Evolutionary conservation across 2,329 filamentous ascomycete species (phyloP), one percentile per base, ranked within the genome.

Genomic region (Orbilia oligospora): DNA sequence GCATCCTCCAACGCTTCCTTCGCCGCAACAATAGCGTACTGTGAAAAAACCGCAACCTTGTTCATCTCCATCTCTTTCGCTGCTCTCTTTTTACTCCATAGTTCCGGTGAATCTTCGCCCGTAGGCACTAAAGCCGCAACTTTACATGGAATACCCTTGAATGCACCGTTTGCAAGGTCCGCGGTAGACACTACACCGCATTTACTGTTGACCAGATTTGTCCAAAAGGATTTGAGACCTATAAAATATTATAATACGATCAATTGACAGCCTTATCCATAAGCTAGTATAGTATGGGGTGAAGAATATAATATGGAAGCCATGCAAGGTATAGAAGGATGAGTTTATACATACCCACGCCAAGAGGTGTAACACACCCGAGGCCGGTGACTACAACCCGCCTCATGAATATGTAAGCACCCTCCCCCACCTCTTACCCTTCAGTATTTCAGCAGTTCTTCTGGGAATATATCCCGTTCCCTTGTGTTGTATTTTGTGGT

Each of bases 21-120:
- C 0, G 93, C 89, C 1, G 94, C 93, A 12, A 92, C 93, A 83
- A 97, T 88, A 14, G 94, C 95, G 86, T 97, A 98, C 84, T 98
- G 94, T 3, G 94, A 89, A 83, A 98, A 98, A 24, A 87, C 88
- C n/a, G 96, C 94, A 90, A 97, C 97, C 83, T 93, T 92, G 3
- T 94, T 89, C 82, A 89, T 86, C 80, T 91, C 89, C 88, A 79
- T 46, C 20, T 65, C 27, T 48, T 67, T 86, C 83, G 71, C 85
- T 83, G 71, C 83, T 83, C 4, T 84, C 83, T 53, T 82, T 58
- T 58, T 61, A 80, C 48, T 14, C 61, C 44, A 56, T 16, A 41
- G 61, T 18, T 46, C 61, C n/a, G 63, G 41, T 22, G 41, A 22
- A 5, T 44, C 65, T 22, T 80, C 81, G 0, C 89, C 89, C 22